These are phyloP conservation scores for Komagataella mondaviorum DNA, from an alignment of 805 yeast species.

Conservation along the genomic window DNA sequence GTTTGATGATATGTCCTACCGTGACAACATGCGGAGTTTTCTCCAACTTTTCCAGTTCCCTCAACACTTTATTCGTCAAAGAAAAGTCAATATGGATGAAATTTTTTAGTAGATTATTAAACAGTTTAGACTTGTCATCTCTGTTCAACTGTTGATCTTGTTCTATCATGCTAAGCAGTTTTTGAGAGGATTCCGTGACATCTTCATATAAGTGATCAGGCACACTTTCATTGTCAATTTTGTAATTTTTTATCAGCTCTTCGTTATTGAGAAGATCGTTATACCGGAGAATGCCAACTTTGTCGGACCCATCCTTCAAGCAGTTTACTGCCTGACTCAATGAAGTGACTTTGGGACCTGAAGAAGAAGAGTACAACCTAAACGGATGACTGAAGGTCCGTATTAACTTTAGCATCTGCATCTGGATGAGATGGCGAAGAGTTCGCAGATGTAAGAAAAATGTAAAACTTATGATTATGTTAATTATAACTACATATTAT, in stretches of 20 bases:
- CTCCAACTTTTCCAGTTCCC: slow-evolving; percentile 11
- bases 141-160: background rate
- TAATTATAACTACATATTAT: slow-evolving; percentile 3
- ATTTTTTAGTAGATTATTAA: background rate
- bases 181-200: background rate
- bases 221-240: background rate
- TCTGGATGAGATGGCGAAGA: background rate
- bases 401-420: background rate
- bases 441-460: background rate
- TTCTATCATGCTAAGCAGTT: background rate
- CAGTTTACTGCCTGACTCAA: background rate
- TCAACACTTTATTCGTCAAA: background rate
- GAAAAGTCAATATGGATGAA: background rate
- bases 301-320: background rate
- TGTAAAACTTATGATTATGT: slow-evolving; percentile 1
- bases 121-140: background rate
- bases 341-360: background rate
- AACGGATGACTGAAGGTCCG: background rate
- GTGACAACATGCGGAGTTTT: slow-evolving; percentile 5
- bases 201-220: background rate
- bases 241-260: background rate
- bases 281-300: background rate
- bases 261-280: background rate
- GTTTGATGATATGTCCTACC: slow-evolving; percentile 11
- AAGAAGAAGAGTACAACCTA: background rate